Evolutionary conservation across 1,139 yeast species (phyloP), one percentile per base, ranked within the genome.

Genomic region (Pichia sp.): DNA sequence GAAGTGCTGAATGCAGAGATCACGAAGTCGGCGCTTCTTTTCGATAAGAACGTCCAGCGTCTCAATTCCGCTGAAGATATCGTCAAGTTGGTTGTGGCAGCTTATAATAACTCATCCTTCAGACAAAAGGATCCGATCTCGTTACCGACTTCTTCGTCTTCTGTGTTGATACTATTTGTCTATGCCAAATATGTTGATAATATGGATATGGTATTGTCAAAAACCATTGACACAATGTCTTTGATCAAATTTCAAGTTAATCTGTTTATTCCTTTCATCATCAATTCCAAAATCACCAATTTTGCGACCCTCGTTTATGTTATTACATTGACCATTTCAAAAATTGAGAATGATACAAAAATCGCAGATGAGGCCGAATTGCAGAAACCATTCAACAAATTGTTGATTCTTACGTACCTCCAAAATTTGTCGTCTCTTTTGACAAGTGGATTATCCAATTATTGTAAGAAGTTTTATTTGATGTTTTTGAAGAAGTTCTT

Each of bases 401-500:
- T 52, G 8, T 35, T 58, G 11, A 39, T 61, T 28, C 57, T 59
- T 34, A 58, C 69, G 5, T 76, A 70, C 52, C 55, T 78, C n/a
- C 80, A 75, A 56, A 61, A 68, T 47, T 51, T 75, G 36, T 58
- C 74, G 33, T 54, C 66, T 31, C 57, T 68, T 38, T 63, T 73
- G 23, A 39, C 38, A 10, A 58, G 62, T 29, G 57, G 64, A 16
- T 44, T 58, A 2, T 52, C 46, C 29, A 16, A 35, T 8, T 33
- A 34, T 3, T 11, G 52, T 10, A 43, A 43, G 8, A 50, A 45
- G 37, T 45, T 63, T 37, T 59, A 65, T 9, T 61, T 75, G 52
- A 77, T 82, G 0, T 64, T 81, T 40, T 61, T 82, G 43, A 73
- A 80, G 1, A 77, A 73, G 52, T 57, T 81, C 2, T 61, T 88